phyloP scores from a whole-genome alignment of 371 early-diverging fungal genomes.

The Mortierella sp. region DNA sequence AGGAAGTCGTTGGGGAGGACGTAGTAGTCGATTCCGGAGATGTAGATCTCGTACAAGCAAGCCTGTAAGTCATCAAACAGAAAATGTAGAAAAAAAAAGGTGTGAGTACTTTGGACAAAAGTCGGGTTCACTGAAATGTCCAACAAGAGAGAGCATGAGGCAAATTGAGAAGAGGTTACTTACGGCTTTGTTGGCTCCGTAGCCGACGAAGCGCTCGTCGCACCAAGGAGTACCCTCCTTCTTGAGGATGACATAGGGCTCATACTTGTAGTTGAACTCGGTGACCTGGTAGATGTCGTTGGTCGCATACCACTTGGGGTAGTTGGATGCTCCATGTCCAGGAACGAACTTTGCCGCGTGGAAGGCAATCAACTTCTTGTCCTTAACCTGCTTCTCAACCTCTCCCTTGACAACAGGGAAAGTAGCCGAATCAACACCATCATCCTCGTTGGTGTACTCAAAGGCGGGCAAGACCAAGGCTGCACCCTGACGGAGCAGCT shows the following conservation, averaged over 20 bases:
- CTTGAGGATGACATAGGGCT: constrained; percentile 73
- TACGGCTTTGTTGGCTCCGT: constrained; percentile 78
- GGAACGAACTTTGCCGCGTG: constrained; percentile 65
- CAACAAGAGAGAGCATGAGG: neutral
- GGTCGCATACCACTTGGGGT: constrained; percentile 65
- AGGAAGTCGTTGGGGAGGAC: constrained; percentile 73
- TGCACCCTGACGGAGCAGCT: constrained; percentile 60
- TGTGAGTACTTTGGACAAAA: neutral
- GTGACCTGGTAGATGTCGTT: constrained; percentile 65
- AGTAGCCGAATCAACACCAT: constrained; percentile 65
- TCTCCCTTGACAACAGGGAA: constrained; percentile 63
- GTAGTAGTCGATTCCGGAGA: constrained; percentile 75
- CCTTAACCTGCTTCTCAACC: constrained; percentile 59
- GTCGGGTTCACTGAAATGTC: no score
- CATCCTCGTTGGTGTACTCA: constrained; percentile 66
- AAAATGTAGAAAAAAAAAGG: neutral
- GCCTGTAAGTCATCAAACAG: constrained; percentile 47
- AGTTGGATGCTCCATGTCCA: constrained; percentile 73
- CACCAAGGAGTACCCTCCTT: constrained; percentile 77
- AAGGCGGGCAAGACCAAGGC: constrained; percentile 75
- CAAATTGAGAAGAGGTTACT: neutral
- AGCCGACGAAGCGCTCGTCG: constrained; percentile 78
- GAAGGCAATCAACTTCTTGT: constrained; percentile 69
- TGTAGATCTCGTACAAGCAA: constrained; percentile 76
- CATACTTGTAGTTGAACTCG: constrained; percentile 71